Evolutionary conservation across 2,329 filamentous ascomycete species (phyloP).

Genomic region (Polytolypa hystricis): DNA sequence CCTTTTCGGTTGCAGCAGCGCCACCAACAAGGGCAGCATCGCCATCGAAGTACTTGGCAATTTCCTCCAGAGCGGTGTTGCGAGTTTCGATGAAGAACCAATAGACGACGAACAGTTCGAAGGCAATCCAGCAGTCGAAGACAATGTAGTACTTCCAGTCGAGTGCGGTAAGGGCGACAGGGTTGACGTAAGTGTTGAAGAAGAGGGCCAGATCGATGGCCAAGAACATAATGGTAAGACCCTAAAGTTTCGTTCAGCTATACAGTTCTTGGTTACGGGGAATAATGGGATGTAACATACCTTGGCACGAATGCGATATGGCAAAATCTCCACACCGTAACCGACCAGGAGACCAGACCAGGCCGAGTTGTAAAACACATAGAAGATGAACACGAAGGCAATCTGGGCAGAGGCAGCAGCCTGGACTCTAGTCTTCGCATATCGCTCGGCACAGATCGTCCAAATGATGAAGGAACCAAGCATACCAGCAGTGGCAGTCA

Average conservation of each 20-base stretch:
- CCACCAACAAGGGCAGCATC: slow-evolving; percentile 15
- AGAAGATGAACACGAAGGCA: slow-evolving; percentile 35
- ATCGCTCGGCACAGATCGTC: slow-evolving; percentile 30
- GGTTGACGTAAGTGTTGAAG: slow-evolving; percentile 28
- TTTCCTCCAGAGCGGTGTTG: slow-evolving; percentile 23
- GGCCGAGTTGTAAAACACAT: slow-evolving; percentile 31
- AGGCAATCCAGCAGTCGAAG: slow-evolving; percentile 24
- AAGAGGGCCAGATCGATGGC: slow-evolving; percentile 23
- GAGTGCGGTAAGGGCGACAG: slow-evolving; percentile 21
- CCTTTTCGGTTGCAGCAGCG: slow-evolving; percentile 15
- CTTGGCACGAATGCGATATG: slow-evolving; percentile 40
- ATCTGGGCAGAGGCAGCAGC: slow-evolving; percentile 28
- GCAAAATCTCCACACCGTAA: slow-evolving; percentile 39
- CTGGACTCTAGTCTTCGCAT: slow-evolving; percentile 19
- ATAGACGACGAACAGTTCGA: slow-evolving; percentile 24
- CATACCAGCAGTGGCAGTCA: slow-evolving; percentile 35
- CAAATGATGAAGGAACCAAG: slow-evolving; percentile 32
- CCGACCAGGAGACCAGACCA: slow-evolving; percentile 25
- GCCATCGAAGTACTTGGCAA: slow-evolving; percentile 25
- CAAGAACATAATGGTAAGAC: slow-evolving; percentile 23
- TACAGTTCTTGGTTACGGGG: background rate
- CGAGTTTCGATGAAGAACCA: slow-evolving; percentile 27
- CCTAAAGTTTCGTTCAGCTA: slow-evolving; percentile 8
- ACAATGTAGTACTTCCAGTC: slow-evolving; percentile 30
- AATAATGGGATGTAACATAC: background rate